Evolutionary conservation across 306 rosid species (phyloP).

Genomic region (Myrica gale): DNA sequence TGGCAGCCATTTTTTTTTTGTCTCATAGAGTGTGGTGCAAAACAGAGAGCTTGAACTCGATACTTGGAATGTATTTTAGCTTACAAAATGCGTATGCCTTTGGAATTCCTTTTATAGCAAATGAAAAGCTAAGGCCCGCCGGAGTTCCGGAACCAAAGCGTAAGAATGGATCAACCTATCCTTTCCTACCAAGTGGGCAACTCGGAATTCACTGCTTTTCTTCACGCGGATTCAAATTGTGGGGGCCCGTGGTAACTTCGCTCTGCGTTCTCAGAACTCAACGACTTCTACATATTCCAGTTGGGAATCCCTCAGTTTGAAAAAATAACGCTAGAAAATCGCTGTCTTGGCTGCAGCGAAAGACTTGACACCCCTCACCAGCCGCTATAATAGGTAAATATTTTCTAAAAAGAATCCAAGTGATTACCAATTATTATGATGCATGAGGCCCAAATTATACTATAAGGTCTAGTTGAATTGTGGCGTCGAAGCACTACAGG

Average conservation of each 20-base stretch:
- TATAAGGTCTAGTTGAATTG: neutral
- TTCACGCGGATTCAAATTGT: conserved; percentile 38
- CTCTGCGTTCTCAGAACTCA: conserved; percentile 13
- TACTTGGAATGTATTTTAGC: conserved; percentile 2
- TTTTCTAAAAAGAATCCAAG: neutral
- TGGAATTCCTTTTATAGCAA: conserved; percentile 19
- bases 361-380: too few relatives aligned
- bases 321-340: neutral
- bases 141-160: neutral
- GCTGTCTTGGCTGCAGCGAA: too few relatives aligned
- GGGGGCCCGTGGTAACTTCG: conserved; percentile 14
- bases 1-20: conserved; percentile 48
- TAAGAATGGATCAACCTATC: conserved; percentile 6
- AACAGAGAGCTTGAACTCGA: neutral
- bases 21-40: conserved; percentile 20
- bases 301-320: neutral
- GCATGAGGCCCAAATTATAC: too few relatives aligned
- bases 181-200: conserved; percentile 36
- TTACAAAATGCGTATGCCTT: conserved; percentile 4
- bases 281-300: neutral
- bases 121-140: neutral
- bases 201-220: conserved; percentile 28
- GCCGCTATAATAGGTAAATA: too few relatives aligned
- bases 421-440: too few relatives aligned
- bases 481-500: neutral